phyloP scores from a whole-genome alignment of 2,329 filamentous ascomycete species.

The Fusarium xylarioides region DNA sequence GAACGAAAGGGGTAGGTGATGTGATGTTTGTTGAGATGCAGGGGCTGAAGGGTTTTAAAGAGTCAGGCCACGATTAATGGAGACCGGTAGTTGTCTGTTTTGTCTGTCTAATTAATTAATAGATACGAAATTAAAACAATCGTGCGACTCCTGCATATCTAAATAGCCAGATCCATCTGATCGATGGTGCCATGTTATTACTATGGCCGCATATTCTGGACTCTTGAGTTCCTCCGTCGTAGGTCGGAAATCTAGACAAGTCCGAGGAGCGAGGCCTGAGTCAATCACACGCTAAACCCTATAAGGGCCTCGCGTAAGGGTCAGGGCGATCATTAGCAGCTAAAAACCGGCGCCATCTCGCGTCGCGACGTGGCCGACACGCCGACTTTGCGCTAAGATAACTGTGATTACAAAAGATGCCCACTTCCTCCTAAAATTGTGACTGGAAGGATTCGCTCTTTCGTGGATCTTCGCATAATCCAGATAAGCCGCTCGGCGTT shows the following conservation, averaged over 20 bases:
- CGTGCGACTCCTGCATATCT: not conserved
- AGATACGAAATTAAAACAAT: not conserved
- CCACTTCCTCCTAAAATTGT: not conserved
- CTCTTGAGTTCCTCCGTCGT: not conserved
- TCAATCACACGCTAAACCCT: not conserved
- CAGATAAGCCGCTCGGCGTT: not conserved
- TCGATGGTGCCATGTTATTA: not conserved
- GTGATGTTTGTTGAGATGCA: too few relatives aligned
- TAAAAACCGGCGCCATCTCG: not conserved
- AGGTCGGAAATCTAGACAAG: not conserved
- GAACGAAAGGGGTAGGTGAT: not conserved
- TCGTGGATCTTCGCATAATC: not conserved
- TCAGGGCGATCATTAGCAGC: not conserved
- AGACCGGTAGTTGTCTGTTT: not conserved
- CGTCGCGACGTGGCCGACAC: not conserved
- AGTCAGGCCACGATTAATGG: not conserved
- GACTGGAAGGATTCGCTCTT: not conserved
- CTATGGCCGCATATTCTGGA: not conserved
- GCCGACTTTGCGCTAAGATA: not conserved
- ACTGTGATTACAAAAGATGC: not conserved
- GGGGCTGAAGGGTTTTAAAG: not conserved
- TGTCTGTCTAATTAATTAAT: not conserved
- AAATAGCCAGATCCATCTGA: conserved; percentile 2
- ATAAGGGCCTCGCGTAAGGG: not conserved
- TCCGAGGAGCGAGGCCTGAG: not conserved